Conservation (phyloP, 306 rosid species). For the Rubus idaeus region DNA sequence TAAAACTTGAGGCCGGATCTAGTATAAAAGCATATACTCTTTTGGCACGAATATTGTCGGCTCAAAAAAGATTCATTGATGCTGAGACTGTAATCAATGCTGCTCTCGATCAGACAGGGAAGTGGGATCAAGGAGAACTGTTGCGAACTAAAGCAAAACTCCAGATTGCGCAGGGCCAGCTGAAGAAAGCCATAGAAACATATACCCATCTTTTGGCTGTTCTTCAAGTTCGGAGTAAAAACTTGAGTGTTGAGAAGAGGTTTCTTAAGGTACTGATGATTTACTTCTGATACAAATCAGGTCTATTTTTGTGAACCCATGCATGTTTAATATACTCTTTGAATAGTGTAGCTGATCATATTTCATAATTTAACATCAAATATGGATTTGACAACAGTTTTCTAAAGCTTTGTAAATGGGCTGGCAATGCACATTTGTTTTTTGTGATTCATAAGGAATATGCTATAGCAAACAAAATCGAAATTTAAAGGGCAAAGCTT, state of each 20-base stretch:
- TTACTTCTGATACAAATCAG: not conserved
- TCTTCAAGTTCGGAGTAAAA: conserved; percentile 74
- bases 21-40: conserved; percentile 49
- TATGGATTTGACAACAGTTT: not conserved
- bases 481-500: not conserved
- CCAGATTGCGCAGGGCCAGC: conserved; percentile 70
- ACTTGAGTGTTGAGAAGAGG: conserved; percentile 46
- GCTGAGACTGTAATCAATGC: conserved; percentile 81
- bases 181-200: conserved; percentile 65
- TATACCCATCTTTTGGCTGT: conserved; percentile 78
- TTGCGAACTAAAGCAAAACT: conserved; percentile 83
- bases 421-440: not conserved
- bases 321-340: conserved; percentile 2
- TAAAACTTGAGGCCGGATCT: conserved; percentile 77
- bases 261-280: conserved; percentile 51
- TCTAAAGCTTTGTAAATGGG: not conserved
- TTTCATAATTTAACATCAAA: not conserved
- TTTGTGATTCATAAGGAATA: not conserved
- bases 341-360: not conserved
- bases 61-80: conserved; percentile 64
- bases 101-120: conserved; percentile 83
- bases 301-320: not conserved
- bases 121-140: conserved; percentile 88
- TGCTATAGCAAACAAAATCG: not conserved
- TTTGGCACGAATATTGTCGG: conserved; percentile 79